Evolutionary conservation across 208 protist genomes (phyloP), one percentile per base, ranked within the genome.

Genomic region (Wallacemonas sp.): DNA sequence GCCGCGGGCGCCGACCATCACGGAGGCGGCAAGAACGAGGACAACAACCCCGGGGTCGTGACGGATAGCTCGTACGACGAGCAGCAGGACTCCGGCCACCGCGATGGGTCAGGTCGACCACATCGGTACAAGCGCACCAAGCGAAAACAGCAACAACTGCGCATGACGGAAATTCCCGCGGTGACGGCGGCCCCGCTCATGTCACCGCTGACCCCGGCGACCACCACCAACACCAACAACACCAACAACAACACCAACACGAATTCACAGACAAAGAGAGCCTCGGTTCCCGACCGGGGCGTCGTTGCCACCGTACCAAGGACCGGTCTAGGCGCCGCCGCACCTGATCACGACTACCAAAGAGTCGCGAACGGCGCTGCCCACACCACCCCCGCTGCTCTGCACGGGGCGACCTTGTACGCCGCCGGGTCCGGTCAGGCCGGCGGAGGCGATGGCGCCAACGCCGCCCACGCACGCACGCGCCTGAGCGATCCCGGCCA

Each of bases 81-180:
- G 0, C 48, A 25, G 48, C 0, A 11, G 0, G 48, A 20, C 8
- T 55, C 48, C 7, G 48, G 23, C 48, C 36, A 3, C 26, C 29
- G 29, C 32, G 31, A 39, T 4, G 52, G 32, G 3, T 59, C 52
- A 4, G 20, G 31, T 10, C 52, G 52, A n/a, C 52, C 52, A 14
- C 52, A 59, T 28, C 52, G 52, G 10, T 59, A 59, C 52, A 59
- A 59, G 52, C 52, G 52, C 31, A 25, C 10, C 18, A 59, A 59
- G 32, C 32, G 31, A 33, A 33, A 59, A 23, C 29, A 36, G 7
- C 52, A 59, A 29, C 52, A 59, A 29, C 2, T 59, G n/a, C 32
- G 52, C n/a, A 59, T 59, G 52, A 42, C 32, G 4, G 52, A 59
- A 25, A 59, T 59, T 25, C 52, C 52, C 11, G 16, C 52, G 18